Evolutionary conservation across 345 rosid genomes (phyloP), one percentile per base, ranked within the genome.

Genomic region (Boechera divaricarpa): DNA sequence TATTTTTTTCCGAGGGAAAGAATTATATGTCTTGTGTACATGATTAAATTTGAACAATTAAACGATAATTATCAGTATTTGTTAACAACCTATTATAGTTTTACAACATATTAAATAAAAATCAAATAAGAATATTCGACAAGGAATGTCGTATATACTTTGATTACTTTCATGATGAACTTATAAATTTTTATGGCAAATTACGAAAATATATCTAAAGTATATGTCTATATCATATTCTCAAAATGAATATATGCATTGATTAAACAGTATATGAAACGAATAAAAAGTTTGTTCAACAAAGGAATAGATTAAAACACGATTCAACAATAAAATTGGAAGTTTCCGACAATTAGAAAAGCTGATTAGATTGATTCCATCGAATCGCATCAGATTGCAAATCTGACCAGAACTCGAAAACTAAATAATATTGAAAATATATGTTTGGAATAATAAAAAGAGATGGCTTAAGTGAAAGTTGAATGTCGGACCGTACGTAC

Each of bases 401-500:
- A 59, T 78, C 69, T 72, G 77, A 78, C 58, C 49, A 65, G 12
- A 67, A 66, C 62, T 72, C 64, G 4, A 72, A 58, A 59, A 4
- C 39, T 4, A 70, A 63, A 57, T 32, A 5, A 39, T 38, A 66
- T 18, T 7, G 32, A 8, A 54, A 16, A 35, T 42, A 63, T 10
- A 42, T 7, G 9, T 66, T 51, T 8, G 44, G 56, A 70, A 51
- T 64, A 65, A 38, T 57, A 67, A 66, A 78, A 33, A 67, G 54
- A 67, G 78, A 36, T 67, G 26, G 63, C 74, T 52, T 33, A 51
- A 73, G 53, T 54, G 51, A 67, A 66, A 72, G 69, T 57, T 47
- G 21, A 21, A 71, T 72, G 74, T 73, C 70, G 74, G 77, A 68
- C 74, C 77, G 77, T 65, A 72, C 81, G 72, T 57, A 65, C 72